Conservation (phyloP, 2,329 filamentous ascomycete genomes). For the Fusarium pininemorale region DNA sequence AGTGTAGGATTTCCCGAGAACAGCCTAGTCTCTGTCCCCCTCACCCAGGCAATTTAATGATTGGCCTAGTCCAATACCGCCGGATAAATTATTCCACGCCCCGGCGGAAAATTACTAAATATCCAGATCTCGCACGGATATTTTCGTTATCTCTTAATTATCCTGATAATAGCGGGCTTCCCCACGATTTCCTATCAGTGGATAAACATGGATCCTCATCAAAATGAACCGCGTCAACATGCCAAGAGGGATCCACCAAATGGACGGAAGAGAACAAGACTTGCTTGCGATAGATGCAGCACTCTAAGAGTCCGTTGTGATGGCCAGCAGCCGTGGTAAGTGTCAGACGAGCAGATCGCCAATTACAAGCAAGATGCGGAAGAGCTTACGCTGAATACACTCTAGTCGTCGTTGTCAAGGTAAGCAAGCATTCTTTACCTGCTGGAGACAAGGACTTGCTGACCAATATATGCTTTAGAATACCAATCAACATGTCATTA, state of each 20-base stretch:
- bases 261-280: background rate
- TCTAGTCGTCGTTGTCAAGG: background rate
- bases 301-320: background rate
- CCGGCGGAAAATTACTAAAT: background rate
- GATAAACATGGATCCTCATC: background rate
- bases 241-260: background rate
- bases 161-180: background rate
- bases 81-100: background rate
- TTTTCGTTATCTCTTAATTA: background rate
- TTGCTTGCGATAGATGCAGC: background rate
- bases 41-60: background rate
- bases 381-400: background rate
- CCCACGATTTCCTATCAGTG: background rate
- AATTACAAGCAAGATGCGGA: too few relatives aligned
- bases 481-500: background rate
- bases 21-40: background rate
- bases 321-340: background rate
- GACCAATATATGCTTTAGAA: fast-evolving
- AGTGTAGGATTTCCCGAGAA: fast-evolving
- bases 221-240: background rate
- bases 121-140: background rate
- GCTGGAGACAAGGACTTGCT: background rate
- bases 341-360: background rate
- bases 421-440: background rate
- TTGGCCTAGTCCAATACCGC: background rate